These are phyloP conservation scores for Blastomyces percursus DNA, from an alignment of 2,329 filamentous ascomycete genomes.

Conservation along the genomic window DNA sequence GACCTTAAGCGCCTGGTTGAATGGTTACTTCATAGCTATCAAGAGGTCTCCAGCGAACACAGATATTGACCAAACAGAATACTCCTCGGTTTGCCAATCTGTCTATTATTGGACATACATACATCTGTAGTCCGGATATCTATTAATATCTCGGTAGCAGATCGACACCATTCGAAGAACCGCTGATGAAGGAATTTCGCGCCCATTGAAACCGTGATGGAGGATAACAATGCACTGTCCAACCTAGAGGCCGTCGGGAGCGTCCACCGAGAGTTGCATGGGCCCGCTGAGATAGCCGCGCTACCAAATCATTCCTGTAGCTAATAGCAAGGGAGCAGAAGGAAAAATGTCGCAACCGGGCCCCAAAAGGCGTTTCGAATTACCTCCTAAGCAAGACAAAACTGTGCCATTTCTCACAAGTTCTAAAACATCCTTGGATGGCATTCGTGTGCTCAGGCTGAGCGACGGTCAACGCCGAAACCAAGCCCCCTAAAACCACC, in stretches of 20 bases:
- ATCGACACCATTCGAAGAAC: neutral
- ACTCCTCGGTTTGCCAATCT: neutral
- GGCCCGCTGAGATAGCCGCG: slow-evolving; percentile 6
- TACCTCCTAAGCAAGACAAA: neutral
- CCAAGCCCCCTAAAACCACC: too few relatives aligned
- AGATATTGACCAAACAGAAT: neutral
- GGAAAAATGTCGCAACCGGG: neutral
- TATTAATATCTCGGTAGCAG: neutral
- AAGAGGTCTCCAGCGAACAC: neutral
- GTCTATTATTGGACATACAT: neutral
- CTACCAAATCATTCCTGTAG: neutral
- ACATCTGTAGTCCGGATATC: too few relatives aligned
- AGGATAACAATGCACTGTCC: neutral
- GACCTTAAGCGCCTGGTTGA: neutral
- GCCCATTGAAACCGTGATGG: neutral
- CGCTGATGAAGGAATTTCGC: neutral
- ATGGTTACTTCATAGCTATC: neutral
- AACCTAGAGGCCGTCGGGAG: neutral
- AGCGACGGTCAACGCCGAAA: neutral
- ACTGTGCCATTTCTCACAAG: neutral
- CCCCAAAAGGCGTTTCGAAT: neutral
- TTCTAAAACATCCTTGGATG: neutral
- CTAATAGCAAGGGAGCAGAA: neutral
- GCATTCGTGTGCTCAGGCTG: neutral
- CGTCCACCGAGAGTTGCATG: neutral